A percentile compares a stretch with the other conserved stretches of the same genome.
Evolutionary conservation across 1,139 yeast genomes (phyloP).

Genomic region (Kurtzmaniella quercitrusa): DNA sequence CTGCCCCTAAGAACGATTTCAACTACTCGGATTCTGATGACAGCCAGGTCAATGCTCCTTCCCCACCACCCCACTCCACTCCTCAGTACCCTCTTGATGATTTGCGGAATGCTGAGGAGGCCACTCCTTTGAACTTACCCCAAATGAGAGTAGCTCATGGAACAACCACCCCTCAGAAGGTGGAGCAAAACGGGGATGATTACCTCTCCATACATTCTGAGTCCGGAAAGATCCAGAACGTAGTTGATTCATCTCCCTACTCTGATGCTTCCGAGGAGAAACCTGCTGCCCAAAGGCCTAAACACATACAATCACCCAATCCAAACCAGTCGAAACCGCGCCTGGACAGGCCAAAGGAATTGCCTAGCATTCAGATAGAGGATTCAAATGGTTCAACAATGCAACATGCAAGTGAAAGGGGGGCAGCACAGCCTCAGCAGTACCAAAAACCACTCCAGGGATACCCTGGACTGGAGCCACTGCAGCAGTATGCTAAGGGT

Average conservation of each 20-base stretch:
- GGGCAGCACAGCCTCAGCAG: constrained; percentile 3
- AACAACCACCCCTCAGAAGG: constrained; percentile 13
- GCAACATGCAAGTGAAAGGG: background rate
- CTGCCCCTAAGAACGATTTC: constrained; percentile 3
- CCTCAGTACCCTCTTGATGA: background rate
- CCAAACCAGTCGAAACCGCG: constrained; percentile 6
- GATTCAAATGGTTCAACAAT: background rate
- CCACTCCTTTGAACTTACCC: constrained; percentile 8
- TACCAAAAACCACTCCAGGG: constrained; percentile 4
- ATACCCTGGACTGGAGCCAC: constrained; percentile 6
- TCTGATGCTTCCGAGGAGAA: constrained; percentile 11
- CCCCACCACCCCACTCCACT: constrained; percentile 19
- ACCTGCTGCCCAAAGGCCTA: background rate
- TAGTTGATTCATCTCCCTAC: constrained; percentile 15
- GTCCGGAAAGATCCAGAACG: constrained; percentile 20
- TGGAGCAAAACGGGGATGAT: constrained; percentile 12
- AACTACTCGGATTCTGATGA: constrained; percentile 10
- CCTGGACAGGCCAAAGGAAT: background rate
- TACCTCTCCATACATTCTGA: constrained; percentile 25
- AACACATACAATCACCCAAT: background rate
- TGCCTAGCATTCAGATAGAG: constrained; percentile 1
- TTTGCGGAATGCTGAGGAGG: background rate
- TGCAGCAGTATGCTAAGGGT: background rate
- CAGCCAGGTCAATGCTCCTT: constrained; percentile 17
- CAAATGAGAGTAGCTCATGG: constrained; percentile 17